A percentile compares a stretch with the other conserved stretches of the same genome.
phyloP scores from a whole-genome alignment of 371 early-diverging fungal species.

The Mortierella sp. region DNA sequence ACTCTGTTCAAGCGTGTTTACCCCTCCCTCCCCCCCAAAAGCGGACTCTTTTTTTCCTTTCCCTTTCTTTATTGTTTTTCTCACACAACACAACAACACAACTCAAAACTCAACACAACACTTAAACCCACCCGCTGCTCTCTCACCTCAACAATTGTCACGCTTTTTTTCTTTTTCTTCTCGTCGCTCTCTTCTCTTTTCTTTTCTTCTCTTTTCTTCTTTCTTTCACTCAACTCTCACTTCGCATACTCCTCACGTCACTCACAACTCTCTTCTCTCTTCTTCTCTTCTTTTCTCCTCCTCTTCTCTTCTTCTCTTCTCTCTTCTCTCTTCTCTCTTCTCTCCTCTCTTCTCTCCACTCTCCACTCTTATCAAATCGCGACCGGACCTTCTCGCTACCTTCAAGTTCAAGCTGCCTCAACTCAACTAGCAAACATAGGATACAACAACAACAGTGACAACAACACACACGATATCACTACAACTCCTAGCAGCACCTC shows the following conservation, averaged over 20 bases:
- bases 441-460: not conserved
- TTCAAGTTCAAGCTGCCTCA: slow-evolving; percentile 1
- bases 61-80: not conserved
- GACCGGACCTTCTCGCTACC: not conserved
- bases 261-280: not conserved
- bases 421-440: slow-evolving; percentile 11
- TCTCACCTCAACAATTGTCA: not conserved
- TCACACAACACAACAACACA: not conserved
- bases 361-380: no score
- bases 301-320: not conserved
- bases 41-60: not conserved
- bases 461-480: not conserved
- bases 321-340: not conserved
- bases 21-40: not conserved
- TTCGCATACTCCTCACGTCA: not conserved
- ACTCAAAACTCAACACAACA: no score
- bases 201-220: not conserved
- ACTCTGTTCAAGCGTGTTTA: not conserved
- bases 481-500: not conserved
- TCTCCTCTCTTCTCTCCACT: not conserved
- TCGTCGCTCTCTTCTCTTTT: no score
- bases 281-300: not conserved
- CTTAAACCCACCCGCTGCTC: not conserved
- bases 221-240: not conserved
- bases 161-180: not conserved